A percentile compares a stretch with the other conserved stretches of the same genome.
Evolutionary conservation across 2,329 filamentous ascomycete genomes (phyloP).

Genomic region (Hortaea werneckii): DNA sequence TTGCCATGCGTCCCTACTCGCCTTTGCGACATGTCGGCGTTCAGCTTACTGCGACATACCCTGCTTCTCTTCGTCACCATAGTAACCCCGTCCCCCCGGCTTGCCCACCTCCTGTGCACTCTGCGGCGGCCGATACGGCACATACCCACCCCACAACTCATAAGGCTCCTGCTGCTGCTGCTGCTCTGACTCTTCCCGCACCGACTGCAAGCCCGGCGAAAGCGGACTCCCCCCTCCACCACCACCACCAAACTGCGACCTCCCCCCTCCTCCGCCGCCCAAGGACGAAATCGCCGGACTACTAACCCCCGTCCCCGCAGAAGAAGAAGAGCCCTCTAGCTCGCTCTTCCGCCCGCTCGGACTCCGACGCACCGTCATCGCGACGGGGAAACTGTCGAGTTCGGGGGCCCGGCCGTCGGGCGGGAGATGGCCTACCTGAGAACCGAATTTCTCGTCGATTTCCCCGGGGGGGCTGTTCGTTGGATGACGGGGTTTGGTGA

Average conservation of each 20-base stretch:
- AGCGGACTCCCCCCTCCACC: no score
- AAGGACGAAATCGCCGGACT: no score
- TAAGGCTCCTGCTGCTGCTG: constrained; percentile 3
- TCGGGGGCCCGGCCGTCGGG: constrained; percentile 9
- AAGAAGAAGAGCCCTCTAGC: constrained; percentile 6
- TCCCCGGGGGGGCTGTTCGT: not conserved
- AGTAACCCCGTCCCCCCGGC: no score
- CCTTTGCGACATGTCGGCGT: no score
- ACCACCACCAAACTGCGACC: not conserved
- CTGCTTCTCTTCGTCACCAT: no score
- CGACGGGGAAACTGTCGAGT: constrained; percentile 10
- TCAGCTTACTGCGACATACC: no score
- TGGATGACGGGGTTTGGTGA: not conserved
- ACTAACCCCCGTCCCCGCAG: not conserved
- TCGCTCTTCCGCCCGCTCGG: constrained; percentile 6
- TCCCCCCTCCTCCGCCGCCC: not conserved
- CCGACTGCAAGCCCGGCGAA: constrained; percentile 1
- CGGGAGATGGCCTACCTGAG: constrained; percentile 7
- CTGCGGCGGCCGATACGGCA: constrained; percentile 7
- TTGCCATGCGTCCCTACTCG: no score
- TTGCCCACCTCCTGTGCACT: not conserved
- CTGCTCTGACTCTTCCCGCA: constrained; percentile 1
- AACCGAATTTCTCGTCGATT: constrained; percentile 3
- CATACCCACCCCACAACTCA: constrained; percentile 11
- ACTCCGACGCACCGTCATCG: not conserved